phyloP scores from a whole-genome alignment of 345 rosid genomes.

The Gossypium turneri region DNA sequence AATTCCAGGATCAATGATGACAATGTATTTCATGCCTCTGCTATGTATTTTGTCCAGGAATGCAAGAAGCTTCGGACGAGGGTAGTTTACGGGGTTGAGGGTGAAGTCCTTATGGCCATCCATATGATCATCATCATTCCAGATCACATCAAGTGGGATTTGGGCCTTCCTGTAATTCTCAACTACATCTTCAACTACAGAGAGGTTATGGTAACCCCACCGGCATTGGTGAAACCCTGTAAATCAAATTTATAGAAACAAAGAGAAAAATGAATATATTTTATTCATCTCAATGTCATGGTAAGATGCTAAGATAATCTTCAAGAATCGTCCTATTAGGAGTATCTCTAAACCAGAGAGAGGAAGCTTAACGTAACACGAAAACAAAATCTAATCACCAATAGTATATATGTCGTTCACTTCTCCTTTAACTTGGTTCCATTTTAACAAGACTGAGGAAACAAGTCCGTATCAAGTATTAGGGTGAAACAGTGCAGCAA shows the following conservation, averaged over 20 bases:
- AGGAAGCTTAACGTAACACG: neutral
- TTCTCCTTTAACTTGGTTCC: neutral
- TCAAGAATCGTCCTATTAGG: neutral
- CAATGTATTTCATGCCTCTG: slow-evolving; percentile 90
- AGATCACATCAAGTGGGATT: slow-evolving; percentile 94
- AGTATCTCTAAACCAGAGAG: neutral
- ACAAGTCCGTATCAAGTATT: neutral
- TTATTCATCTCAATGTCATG: neutral
- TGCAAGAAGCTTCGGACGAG: slow-evolving; percentile 74
- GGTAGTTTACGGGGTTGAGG: slow-evolving; percentile 53
- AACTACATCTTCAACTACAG: slow-evolving; percentile 93
- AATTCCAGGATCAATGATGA: slow-evolving; percentile 44
- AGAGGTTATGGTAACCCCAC: slow-evolving; percentile 97
- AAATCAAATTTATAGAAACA: slow-evolving; percentile 9
- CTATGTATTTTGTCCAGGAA: slow-evolving; percentile 78
- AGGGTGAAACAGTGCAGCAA: neutral
- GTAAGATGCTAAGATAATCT: neutral
- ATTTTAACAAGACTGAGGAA: neutral
- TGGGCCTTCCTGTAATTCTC: slow-evolving; percentile 71
- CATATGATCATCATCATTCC: slow-evolving; percentile 99
- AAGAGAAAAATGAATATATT: neutral
- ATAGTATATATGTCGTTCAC: neutral
- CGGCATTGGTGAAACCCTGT: slow-evolving; percentile 96
- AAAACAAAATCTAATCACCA: neutral
- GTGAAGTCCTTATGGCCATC: slow-evolving; percentile 94